Base-by-base conservation (phyloP, 2,329 filamentous ascomycete genomes). In the Alternaria arbusti region DNA sequence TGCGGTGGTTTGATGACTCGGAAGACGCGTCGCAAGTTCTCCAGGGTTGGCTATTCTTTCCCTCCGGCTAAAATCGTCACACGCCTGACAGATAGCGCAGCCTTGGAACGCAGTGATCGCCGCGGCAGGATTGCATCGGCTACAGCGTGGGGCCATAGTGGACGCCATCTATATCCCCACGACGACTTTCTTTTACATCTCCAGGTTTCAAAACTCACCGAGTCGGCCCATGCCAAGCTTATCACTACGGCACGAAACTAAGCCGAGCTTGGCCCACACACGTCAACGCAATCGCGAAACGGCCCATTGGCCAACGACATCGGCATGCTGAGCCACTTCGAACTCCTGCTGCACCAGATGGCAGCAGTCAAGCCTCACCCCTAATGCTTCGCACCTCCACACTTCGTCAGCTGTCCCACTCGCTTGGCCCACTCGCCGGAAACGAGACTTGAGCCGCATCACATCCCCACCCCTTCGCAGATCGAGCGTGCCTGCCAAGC, bases 381-480 rank as follows among this genome's bases (percentile, higher is more conserved):
- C 52, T 46, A 63, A 65, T 59, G 63, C 70, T 66, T 67, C 51
- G 49, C 60, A 43, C 26, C 61, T 69, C 63, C 64, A 63, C 58
- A 61, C 56, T 64, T 64, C 61, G 64, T 62, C 58, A 57, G 49
- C 56, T 30, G 68, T 64, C 67, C 74, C 71, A 36, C 47, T 13
- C 47, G 47, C 26, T 51, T 44, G 67, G 63, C 67, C 74, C 72
- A 73, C 69, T 54, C 43, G 12, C 54, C 59, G 62, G 58, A 71
- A 70, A 70, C 71, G 67, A 68, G 66, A 71, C 66, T 73, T 70
- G 67, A 77, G 75, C 77, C 74, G 70, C 76, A 77, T 72, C 72
- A 70, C 49, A 60, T 57, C 54, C 57, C 52, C 64, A 61, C 57
- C 59, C 50, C 28, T 63, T 55, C 22, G 47, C 36, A 56, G 59